phyloP scores from a whole-genome alignment of 1,284 basidiomycete genomes.

The Xerocomus minutiporus region DNA sequence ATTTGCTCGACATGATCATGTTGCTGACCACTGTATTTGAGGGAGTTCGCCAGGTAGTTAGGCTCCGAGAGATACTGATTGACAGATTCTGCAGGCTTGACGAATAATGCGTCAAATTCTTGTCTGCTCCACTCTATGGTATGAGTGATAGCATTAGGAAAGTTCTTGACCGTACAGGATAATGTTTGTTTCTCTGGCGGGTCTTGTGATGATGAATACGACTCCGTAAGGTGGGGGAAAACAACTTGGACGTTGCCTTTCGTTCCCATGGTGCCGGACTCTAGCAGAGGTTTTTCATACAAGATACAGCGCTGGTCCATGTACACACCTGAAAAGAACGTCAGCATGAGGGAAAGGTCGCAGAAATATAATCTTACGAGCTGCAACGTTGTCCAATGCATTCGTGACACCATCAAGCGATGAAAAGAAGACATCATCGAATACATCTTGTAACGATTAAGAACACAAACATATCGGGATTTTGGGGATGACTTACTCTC shows the following conservation, averaged over 20 bases:
- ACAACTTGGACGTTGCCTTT: conserved; percentile 99
- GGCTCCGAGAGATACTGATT: conserved; percentile 97
- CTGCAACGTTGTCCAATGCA: conserved; percentile 96
- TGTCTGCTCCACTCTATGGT: conserved; percentile 99
- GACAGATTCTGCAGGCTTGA: conserved; percentile 91
- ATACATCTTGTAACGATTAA: conserved; percentile 58
- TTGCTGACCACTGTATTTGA: conserved; percentile 88
- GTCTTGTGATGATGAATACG: conserved; percentile 97
- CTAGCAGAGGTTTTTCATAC: conserved; percentile 93
- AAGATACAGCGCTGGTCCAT: conserved; percentile 99
- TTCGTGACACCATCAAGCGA: conserved; percentile 96
- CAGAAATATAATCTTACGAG: conserved; percentile 55
- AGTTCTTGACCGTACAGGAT: conserved; percentile 98
- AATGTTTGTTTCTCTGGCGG: conserved; percentile 98
- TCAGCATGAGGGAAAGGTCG: conserved; percentile 3
- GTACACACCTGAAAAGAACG: conserved; percentile 69
- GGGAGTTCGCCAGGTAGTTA: conserved; percentile 88
- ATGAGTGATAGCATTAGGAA: conserved; percentile 98
- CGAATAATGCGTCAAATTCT: conserved; percentile 90
- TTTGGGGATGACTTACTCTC: conserved; percentile 64
- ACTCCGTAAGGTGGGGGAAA: conserved; percentile 93
- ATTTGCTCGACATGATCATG: conserved; percentile 91
- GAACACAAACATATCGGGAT: conserved; percentile 2
- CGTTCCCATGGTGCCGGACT: conserved; percentile 97
- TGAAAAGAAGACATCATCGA: conserved; percentile 87